Conservation (phyloP, 2,329 filamentous ascomycete genomes). For the Stagonosporopsis tanaceti region DNA sequence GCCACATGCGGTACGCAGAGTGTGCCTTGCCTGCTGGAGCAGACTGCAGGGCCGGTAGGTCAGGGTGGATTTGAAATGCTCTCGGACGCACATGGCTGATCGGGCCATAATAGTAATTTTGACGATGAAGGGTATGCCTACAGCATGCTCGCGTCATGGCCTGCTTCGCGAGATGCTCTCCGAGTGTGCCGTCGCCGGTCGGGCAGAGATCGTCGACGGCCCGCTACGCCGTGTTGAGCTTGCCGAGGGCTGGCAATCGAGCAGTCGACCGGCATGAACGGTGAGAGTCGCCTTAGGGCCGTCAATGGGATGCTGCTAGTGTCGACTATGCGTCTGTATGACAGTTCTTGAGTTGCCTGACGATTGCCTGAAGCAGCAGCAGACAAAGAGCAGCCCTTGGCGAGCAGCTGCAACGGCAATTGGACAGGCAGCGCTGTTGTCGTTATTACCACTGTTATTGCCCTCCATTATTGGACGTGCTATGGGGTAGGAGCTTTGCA, state of each 20-base stretch:
- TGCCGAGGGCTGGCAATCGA: constrained; percentile 2
- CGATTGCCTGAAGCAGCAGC: constrained; percentile 2
- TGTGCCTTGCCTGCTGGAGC: neutral
- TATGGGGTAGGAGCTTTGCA: neutral
- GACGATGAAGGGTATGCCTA: neutral
- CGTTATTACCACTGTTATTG: constrained; percentile 2
- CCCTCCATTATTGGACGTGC: neutral
- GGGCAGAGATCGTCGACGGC: constrained; percentile 15
- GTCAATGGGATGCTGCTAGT: constrained; percentile 8
- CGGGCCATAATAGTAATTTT: neutral
- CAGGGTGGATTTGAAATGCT: constrained; percentile 1
- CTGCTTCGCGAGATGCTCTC: constrained; percentile 3
- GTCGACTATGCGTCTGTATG: constrained; percentile 6
- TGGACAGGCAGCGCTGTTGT: constrained; percentile 1
- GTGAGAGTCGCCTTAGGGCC: constrained; percentile 17
- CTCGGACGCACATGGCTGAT: neutral
- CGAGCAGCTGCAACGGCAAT: constrained; percentile 6
- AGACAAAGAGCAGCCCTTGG: constrained; percentile 1
- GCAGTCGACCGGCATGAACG: constrained; percentile 11
- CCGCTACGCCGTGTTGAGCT: constrained; percentile 17
- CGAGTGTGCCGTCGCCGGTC: constrained; percentile 6
- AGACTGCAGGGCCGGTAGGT: constrained; percentile 15
- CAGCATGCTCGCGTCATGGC: neutral
- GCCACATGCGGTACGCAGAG: constrained; percentile 3
- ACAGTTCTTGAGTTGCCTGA: constrained; percentile 7